Evolutionary conservation across 371 early-diverging fungal genomes (phyloP).

Genomic region (Saksenaea oblongispora): DNA sequence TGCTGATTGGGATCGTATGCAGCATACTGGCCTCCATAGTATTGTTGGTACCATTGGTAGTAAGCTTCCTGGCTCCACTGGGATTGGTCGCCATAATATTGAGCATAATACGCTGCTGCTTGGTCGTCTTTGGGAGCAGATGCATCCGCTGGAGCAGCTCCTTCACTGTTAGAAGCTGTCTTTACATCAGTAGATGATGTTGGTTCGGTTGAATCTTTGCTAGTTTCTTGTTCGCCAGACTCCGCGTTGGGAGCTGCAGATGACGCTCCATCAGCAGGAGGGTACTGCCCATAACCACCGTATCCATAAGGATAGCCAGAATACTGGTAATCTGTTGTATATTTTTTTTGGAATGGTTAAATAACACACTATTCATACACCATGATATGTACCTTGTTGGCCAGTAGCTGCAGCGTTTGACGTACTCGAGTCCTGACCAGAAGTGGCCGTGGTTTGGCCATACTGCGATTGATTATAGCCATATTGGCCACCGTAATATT

Average conservation of each 20-base stretch:
- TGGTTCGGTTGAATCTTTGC: background rate
- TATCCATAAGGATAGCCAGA: constrained; percentile 31
- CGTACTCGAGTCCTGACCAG: constrained; percentile 11
- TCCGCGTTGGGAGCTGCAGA: constrained; percentile 8
- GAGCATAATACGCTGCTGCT: constrained; percentile 32
- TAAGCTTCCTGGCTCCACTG: constrained; percentile 43
- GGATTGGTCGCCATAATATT: constrained; percentile 32
- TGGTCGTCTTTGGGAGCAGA: constrained; percentile 13
- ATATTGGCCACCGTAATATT: constrained; percentile 42
- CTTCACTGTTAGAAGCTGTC: constrained; percentile 1
- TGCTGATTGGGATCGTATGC: constrained; percentile 10
- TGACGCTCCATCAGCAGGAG: constrained; percentile 3
- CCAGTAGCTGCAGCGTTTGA: background rate
- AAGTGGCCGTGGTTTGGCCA: constrained; percentile 1
- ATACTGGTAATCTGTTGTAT: constrained; percentile 22
- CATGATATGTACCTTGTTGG: background rate
- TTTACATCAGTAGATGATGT: background rate
- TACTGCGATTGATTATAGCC: constrained; percentile 29
- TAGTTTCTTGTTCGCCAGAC: constrained; percentile 1
- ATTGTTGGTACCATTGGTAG: constrained; percentile 52
- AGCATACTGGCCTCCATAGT: constrained; percentile 33
- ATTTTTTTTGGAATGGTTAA: constrained; percentile 9
- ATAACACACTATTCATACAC: too few species aligned
- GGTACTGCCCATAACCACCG: constrained; percentile 28
- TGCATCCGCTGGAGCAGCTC: constrained; percentile 12